phyloP scores from a whole-genome alignment of 805 yeast genomes.

The Saccharomyces kudriavzevii region DNA sequence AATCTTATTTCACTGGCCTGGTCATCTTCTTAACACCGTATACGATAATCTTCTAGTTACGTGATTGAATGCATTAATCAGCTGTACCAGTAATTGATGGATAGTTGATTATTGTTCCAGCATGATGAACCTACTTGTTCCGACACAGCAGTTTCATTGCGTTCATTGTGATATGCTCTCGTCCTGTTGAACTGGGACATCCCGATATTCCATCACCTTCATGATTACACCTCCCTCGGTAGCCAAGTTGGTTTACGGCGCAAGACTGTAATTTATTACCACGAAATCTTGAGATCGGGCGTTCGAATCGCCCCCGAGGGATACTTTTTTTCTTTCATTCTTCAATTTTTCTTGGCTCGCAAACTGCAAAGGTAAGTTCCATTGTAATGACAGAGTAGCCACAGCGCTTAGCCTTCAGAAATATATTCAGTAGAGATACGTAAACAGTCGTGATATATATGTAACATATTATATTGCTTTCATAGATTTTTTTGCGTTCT shows the following conservation, averaged over 20 bases:
- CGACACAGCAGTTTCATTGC: no score
- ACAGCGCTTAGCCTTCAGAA: not conserved
- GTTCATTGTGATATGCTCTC: no score
- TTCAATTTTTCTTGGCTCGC: not conserved
- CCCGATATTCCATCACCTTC: no score
- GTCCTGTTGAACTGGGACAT: no score
- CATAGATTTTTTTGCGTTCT: no score
- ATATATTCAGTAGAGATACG: not conserved
- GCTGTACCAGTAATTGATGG: no score
- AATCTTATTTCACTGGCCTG: no score
- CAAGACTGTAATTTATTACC: not conserved
- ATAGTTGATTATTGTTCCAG: no score
- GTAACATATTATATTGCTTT: not conserved
- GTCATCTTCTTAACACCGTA: no score
- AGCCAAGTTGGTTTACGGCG: not conserved
- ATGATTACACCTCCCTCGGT: not conserved
- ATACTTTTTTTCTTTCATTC: constrained; percentile 1
- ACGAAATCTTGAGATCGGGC: not conserved
- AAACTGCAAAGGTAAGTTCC: not conserved
- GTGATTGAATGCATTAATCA: no score
- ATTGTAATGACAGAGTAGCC: not conserved
- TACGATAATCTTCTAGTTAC: no score
- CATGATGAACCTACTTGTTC: no score
- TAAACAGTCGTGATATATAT: not conserved
- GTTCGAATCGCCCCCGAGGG: constrained; percentile 10